Conservation (phyloP, 441 rosid species). For the Euphorbia celastroides region DNA sequence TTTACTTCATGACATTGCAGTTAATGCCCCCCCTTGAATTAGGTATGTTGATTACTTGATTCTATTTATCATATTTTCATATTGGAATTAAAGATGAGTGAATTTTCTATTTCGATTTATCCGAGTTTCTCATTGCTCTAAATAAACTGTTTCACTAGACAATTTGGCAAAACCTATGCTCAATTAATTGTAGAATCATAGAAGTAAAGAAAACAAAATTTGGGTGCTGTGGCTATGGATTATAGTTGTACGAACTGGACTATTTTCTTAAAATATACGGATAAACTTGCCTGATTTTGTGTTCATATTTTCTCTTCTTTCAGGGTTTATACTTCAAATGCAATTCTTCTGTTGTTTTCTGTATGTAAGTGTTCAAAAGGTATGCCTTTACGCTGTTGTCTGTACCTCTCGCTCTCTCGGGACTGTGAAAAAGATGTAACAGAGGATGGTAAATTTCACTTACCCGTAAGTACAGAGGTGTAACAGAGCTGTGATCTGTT, state of each 20-base stretch:
- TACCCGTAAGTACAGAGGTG: slow-evolving; percentile 18
- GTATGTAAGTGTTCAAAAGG: slow-evolving; percentile 47
- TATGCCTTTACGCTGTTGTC: slow-evolving; percentile 24
- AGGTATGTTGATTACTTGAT: slow-evolving; percentile 30
- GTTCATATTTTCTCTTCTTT: slow-evolving; percentile 1
- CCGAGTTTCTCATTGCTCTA: neutral
- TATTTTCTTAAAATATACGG: neutral
- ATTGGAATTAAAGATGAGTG: neutral
- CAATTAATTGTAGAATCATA: neutral
- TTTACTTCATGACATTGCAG: slow-evolving; percentile 60
- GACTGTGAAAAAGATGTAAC: slow-evolving; percentile 43
- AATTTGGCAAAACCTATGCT: neutral
- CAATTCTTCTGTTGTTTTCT: slow-evolving; percentile 55
- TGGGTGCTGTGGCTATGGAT: neutral
- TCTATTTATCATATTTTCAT: neutral
- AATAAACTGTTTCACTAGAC: neutral
- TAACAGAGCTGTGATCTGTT: slow-evolving; percentile 20
- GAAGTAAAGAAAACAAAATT: neutral
- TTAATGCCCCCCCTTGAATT: slow-evolving; percentile 28
- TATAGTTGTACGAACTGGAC: neutral
- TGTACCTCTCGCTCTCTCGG: slow-evolving; percentile 23
- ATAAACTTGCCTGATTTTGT: slow-evolving; percentile 1
- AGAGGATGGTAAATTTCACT: slow-evolving; percentile 14
- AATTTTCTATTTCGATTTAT: neutral
- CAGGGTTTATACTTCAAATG: slow-evolving; percentile 39